A percentile compares a stretch with the other conserved stretches of the same genome.
Evolutionary conservation across 1,284 basidiomycete species (phyloP).

Genomic region (Pseudozyma flocculosa): DNA sequence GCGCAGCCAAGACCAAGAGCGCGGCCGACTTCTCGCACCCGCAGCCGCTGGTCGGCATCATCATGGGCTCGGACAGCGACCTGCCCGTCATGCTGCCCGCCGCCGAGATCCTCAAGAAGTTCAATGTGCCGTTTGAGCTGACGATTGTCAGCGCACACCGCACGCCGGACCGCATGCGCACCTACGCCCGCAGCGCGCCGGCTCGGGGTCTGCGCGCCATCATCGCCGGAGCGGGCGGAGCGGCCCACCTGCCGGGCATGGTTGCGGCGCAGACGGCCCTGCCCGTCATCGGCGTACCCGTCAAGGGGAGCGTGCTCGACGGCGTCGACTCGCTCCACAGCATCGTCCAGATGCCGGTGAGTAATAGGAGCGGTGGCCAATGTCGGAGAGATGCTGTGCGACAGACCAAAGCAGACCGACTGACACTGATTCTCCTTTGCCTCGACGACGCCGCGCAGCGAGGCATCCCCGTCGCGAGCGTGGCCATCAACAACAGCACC

Average conservation of each 20-base stretch:
- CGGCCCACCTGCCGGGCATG: constrained; percentile 97
- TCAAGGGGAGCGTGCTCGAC: constrained; percentile 89
- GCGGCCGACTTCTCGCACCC: constrained; percentile 60
- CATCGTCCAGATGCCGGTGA: constrained; percentile 97
- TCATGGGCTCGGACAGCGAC: constrained; percentile 99
- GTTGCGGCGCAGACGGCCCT: constrained; percentile 88
- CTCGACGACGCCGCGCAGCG: constrained; percentile 69
- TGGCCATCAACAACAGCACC: constrained; percentile 92
- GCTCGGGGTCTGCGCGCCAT: constrained; percentile 74
- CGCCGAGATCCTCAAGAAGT: constrained; percentile 78
- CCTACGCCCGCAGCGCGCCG: constrained; percentile 77
- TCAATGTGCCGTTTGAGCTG: constrained; percentile 85
- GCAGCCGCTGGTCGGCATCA: constrained; percentile 83
- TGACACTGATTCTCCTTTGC: not conserved
- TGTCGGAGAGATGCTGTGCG: too few relatives aligned
- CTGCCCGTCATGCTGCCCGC: constrained; percentile 88
- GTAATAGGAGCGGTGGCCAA: too few relatives aligned
- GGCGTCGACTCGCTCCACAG: constrained; percentile 94
- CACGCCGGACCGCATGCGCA: constrained; percentile 82
- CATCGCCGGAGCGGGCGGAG: constrained; percentile 94
- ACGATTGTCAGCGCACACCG: constrained; percentile 95
- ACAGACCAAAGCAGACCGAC: too few relatives aligned
- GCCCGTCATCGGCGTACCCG: constrained; percentile 94
- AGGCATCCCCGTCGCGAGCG: constrained; percentile 93
- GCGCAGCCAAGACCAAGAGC: constrained; percentile 45